Percentiles rank a stretch among this genome's conserved stretches.
Evolutionary conservation across 2,329 filamentous ascomycete species (phyloP).

Genomic region (Trichoderma aggressivum): DNA sequence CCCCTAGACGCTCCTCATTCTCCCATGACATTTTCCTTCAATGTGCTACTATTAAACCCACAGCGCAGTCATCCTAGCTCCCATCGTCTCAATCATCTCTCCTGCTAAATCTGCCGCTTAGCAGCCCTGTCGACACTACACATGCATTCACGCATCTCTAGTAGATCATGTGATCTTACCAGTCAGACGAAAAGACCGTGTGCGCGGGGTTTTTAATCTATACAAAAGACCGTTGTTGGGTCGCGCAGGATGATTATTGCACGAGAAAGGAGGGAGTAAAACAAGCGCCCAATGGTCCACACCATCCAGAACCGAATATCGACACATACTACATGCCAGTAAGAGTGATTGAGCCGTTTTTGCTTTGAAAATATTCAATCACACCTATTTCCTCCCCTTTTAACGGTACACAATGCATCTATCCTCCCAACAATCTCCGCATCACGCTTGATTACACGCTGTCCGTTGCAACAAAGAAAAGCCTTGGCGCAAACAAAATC

Average conservation of each 20-base stretch:
- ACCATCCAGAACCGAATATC: not conserved
- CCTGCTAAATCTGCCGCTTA: not conserved
- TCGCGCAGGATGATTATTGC: not conserved
- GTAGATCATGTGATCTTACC: not conserved
- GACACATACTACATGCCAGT: not conserved
- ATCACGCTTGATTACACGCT: not conserved
- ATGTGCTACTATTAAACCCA: not conserved
- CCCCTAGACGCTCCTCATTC: not conserved
- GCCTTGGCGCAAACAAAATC: not conserved
- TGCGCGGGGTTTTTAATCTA: not conserved
- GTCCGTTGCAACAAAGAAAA: not conserved
- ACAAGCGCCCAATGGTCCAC: not conserved
- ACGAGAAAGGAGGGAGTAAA: not conserved
- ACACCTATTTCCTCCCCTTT: not conserved
- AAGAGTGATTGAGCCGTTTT: not conserved
- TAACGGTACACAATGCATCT: not conserved
- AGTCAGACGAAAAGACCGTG: not conserved
- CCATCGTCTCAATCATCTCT: not conserved
- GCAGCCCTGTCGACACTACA: not conserved
- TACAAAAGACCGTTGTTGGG: not conserved
- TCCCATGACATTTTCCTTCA: not conserved
- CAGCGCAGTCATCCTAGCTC: not conserved
- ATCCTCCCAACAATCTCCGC: not conserved
- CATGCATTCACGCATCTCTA: not conserved
- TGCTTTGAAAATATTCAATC: not conserved